Conservation (phyloP, 2,329 filamentous ascomycete species). For the Daldinia sp. region DNA sequence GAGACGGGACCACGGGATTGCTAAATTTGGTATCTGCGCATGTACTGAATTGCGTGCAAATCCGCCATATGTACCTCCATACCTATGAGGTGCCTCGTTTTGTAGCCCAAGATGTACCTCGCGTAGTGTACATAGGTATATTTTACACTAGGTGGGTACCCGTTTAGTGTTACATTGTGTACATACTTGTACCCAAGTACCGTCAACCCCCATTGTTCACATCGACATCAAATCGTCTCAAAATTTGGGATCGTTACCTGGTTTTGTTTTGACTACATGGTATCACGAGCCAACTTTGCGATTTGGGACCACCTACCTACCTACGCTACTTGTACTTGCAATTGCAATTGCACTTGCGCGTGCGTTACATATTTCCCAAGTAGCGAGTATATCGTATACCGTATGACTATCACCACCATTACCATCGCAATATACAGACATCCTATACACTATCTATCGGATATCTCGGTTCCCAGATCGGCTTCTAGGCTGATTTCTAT, state of each 20-base stretch:
- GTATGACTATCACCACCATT: neutral
- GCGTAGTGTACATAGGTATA: neutral
- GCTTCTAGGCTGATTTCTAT: slow-evolving; percentile 17
- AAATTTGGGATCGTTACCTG: slow-evolving; percentile 6
- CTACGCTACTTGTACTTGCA: neutral
- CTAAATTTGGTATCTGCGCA: slow-evolving; percentile 10
- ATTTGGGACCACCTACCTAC: neutral
- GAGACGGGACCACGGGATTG: no score
- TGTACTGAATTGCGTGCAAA: neutral
- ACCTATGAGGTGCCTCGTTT: neutral
- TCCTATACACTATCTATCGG: slow-evolving; percentile 18
- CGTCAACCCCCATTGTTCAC: slow-evolving; percentile 10
- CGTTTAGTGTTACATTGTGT: no score
- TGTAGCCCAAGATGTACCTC: neutral
- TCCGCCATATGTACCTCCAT: neutral
- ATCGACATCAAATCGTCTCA: slow-evolving; percentile 14
- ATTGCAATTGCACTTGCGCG: neutral
- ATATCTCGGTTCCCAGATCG: slow-evolving; percentile 27
- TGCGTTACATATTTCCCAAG: neutral
- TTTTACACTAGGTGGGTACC: no score
- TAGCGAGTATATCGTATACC: neutral
- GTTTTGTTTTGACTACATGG: neutral
- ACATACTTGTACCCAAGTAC: no score
- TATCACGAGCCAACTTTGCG: slow-evolving; percentile 21
- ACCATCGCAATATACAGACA: neutral